These are phyloP conservation scores for Septoria linicola DNA, from an alignment of 2,329 filamentous ascomycete genomes.

Conservation along the genomic window DNA sequence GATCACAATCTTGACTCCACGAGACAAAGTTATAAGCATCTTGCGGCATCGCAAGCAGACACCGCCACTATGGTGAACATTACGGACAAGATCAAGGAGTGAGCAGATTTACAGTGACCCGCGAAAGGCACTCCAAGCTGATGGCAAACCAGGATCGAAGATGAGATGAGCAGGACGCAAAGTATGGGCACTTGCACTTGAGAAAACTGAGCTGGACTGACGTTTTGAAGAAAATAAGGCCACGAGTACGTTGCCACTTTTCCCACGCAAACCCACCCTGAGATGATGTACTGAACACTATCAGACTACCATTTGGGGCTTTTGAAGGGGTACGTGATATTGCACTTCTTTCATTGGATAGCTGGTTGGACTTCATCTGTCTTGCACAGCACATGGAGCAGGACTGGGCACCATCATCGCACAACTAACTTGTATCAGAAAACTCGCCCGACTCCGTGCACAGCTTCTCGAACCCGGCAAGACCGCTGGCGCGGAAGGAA, in stretches of 20 bases:
- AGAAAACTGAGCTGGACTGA: constrained; percentile 36
- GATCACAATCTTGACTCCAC: too few relatives aligned
- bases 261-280: background rate
- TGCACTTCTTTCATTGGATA: too few relatives aligned
- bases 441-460: constrained; percentile 89
- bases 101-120: constrained; percentile 38
- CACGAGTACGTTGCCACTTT: constrained; percentile 66
- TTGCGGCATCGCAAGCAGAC: constrained; percentile 22
- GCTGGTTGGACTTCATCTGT: background rate
- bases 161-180: constrained; percentile 98
- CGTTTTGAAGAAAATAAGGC: constrained; percentile 84
- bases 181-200: constrained; percentile 60
- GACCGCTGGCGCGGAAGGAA: constrained; percentile 71
- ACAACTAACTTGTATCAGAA: constrained; percentile 56
- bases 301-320: constrained; percentile 97
- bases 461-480: constrained; percentile 90
- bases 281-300: constrained; percentile 37
- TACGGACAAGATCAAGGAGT: constrained; percentile 99
- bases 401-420: background rate
- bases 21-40: background rate
- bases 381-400: background rate
- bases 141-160: constrained; percentile 76
- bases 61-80: constrained; percentile 85
- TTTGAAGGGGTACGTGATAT: constrained; percentile 77
- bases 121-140: constrained; percentile 5